Evolutionary conservation across 495 filamentous ascomycete species (phyloP), one percentile per base, ranked within the genome.

Genomic region (Trichoderma asperelloides): DNA sequence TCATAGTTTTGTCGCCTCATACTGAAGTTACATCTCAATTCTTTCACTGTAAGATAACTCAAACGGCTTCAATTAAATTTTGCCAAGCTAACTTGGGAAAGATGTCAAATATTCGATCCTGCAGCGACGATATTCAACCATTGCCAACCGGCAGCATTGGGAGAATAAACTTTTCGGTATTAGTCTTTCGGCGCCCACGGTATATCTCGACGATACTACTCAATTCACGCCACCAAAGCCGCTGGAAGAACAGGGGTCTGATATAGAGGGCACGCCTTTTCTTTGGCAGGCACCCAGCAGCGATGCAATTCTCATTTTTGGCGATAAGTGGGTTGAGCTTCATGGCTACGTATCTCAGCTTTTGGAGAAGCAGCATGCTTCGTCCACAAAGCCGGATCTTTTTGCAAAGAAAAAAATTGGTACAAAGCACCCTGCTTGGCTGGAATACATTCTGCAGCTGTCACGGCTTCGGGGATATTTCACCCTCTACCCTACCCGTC

Each of bases 241-340:
- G 23, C 69, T 73, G 0, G 64, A 72, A 64, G 65, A 51, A 27
- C 43, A 70, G 68, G 70, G 71, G 30, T 62, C 68, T 5, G 65
- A 73, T 27, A 28, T 65, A 0, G 57, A 71, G 37, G 71, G 80
- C 3, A 82, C 85, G 0, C 82, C 88, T 0, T 93, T 94, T 69
- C 78, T 93, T 3, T 96, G 89, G 89, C 89, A 96, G 77, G 85
- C 88, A 47, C 92, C 92, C 23, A 88, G 87, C 72, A 89, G 87
- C 71, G 89, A 92, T 70, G 91, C 91, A 1, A 85, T 87, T 13
- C 81, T 96, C 18, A 91, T 90, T 74, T 89, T 92, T 64, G 91
- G 91, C 27, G 86, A 91, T 41, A 91, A 89, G 73, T 96, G 92
- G 92, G 77, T 82, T 21, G 90, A 93, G 68, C 81, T 96, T 18